A percentile compares a stretch with the other conserved stretches of the same genome.
Evolutionary conservation across 2,329 filamentous ascomycete species (phyloP).

Genomic region (Aspergillus ochraceus): DNA sequence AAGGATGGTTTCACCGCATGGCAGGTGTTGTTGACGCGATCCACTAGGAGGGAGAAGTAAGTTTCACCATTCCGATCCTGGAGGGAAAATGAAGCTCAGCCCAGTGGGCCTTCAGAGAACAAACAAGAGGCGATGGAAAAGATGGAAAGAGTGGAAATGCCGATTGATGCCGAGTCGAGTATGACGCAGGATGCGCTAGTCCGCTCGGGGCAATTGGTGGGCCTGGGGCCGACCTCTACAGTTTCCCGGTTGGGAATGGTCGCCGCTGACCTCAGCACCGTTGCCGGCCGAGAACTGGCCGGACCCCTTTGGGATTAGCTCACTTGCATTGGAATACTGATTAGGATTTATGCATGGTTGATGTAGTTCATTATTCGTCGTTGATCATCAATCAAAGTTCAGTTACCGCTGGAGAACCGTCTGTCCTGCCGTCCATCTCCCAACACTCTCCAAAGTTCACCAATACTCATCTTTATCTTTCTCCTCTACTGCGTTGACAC

Average conservation of each 20-base stretch:
- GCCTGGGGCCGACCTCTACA: background rate
- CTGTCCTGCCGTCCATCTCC: background rate
- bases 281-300: no score
- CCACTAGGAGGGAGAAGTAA: background rate
- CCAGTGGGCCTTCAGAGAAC: no score
- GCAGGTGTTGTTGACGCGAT: background rate
- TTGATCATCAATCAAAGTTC: background rate
- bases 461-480: background rate
- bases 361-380: background rate
- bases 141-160: background rate
- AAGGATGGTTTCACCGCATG: background rate
- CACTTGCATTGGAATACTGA: background rate
- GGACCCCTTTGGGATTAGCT: background rate
- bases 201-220: background rate
- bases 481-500: background rate
- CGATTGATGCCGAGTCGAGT: background rate
- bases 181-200: background rate
- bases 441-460: background rate
- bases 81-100: background rate
- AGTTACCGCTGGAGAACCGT: background rate
- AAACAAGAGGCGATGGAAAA: no score
- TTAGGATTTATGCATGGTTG: background rate
- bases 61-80: background rate
- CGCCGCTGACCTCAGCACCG: background rate
- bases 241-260: background rate